These are phyloP conservation scores for Beta corolliflora DNA, from an alignment of 179 eudicot species.

Conservation along the genomic window DNA sequence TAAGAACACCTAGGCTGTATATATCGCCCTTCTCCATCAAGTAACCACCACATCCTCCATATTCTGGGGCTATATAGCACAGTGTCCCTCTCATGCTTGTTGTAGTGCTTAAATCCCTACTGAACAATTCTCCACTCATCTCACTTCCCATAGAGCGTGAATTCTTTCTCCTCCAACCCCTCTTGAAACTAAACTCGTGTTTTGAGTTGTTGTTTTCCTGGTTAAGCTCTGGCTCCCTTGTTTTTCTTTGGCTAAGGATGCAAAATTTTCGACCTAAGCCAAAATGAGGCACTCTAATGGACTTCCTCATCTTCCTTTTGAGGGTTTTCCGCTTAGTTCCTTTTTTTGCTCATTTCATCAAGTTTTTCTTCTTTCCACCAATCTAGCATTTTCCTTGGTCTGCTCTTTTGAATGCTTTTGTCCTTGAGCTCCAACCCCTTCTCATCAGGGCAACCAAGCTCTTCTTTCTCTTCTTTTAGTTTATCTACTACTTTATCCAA, in stretches of 20 bases:
- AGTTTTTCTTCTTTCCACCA: constrained; percentile 97
- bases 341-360: constrained; percentile 65
- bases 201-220: constrained; percentile 35
- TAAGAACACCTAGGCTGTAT: constrained; percentile 85
- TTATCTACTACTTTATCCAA: constrained; percentile 43
- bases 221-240: constrained; percentile 18
- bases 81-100: constrained; percentile 97
- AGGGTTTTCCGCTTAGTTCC: constrained; percentile 50
- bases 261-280: constrained; percentile 45
- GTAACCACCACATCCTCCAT: constrained; percentile 72
- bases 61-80: constrained; percentile 94
- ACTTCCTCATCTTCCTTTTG: constrained; percentile 45
- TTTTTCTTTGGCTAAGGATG: constrained; percentile 39
- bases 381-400: constrained; percentile 82
- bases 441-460: constrained; percentile 23
- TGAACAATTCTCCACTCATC: constrained; percentile 88
- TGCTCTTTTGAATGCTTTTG: constrained; percentile 35
- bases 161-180: constrained; percentile 55
- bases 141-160: constrained; percentile 67
- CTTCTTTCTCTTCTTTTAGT: constrained; percentile 35
- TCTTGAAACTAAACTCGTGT: constrained; percentile 60
- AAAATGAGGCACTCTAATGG: constrained; percentile 52
- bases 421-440: constrained; percentile 32
- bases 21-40: constrained; percentile 90
- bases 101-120: constrained; percentile 91